phyloP scores from a whole-genome alignment of 129 eudicot species.

The Centaurea solstitialis region DNA sequence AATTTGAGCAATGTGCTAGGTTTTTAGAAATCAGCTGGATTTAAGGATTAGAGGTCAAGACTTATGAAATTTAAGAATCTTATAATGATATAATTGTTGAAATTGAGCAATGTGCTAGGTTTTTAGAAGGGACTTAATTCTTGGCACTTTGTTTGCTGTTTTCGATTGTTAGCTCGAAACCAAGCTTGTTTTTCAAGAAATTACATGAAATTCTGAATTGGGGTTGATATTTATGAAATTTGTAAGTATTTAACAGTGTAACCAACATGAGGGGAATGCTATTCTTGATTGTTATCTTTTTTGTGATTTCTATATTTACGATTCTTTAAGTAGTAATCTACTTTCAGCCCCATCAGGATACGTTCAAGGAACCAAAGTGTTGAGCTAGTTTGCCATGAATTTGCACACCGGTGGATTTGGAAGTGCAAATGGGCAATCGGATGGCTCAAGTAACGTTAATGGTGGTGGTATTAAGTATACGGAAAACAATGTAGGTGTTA shows the following conservation, averaged over 20 bases:
- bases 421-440: constrained; percentile 43
- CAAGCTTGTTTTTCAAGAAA: constrained; percentile 1
- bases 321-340: neutral
- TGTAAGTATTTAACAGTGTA: no score
- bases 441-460: constrained; percentile 34
- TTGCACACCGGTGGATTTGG: constrained; percentile 34
- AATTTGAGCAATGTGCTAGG: no score
- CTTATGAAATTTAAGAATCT: neutral
- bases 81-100: constrained; percentile 6
- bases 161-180: constrained; percentile 6
- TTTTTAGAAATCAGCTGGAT: constrained; percentile 19
- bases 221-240: no score
- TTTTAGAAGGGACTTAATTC: neutral
- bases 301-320: neutral
- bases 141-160: neutral
- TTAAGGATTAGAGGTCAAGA: constrained; percentile 12
- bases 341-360: constrained; percentile 6
- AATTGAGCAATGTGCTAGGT: constrained; percentile 25
- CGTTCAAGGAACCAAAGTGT: constrained; percentile 22
- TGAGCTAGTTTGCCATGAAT: constrained; percentile 48
- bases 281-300: constrained; percentile 4
- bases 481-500: constrained; percentile 30
- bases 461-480: constrained; percentile 36
- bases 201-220: constrained; percentile 5
- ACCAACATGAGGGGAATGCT: no score